Evolutionary conservation across 208 protist species (phyloP), one percentile per base, ranked within the genome.

Genomic region (Leishmania braziliensis): DNA sequence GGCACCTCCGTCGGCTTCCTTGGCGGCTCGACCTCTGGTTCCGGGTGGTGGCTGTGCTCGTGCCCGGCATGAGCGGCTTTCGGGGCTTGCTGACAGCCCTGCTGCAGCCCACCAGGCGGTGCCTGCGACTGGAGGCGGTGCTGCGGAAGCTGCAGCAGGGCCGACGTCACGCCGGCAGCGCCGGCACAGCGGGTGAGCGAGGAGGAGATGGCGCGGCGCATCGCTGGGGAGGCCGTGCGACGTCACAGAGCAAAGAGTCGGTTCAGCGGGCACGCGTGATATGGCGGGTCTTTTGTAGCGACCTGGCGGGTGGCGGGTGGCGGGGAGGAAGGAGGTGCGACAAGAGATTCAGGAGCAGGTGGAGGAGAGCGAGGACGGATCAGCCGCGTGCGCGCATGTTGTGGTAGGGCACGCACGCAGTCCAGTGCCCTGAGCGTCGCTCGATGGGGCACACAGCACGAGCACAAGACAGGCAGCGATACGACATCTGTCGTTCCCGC

Each of bases 1-100:
- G 93, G 91, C 39, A 86, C 78, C 84, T 95, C 89, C 29, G 84
- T 83, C 71, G 91, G 91, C 88, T 93, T 93, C 86, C 88, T 75
- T 48, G 91, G 91, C 46, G 91, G 89, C 80, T 88, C 80, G 50
- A 95, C 92, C 60, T 89, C 88, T 39, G 77, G 72, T 50, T 84
- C 80, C 14, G 60, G 72, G 16, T 54, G 71, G 46, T 65, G 72
- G 69, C 36, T 77, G 79, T 77, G 66, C 5, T 77, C 46, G 70
- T 80, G 60, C n/a, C 51, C 74, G 6, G 5, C 78, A 48, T 50
- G 79, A 16, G 29, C 62, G n/a, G 51, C 79, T 5, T 14, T 50
- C 29, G 6, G 48, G 62, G 12, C 48, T 36, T 75, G 71, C 51
- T 53, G n/a, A 3, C 51, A 33, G 48, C 75, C 58, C 50, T 75